These are phyloP conservation scores for Coemansia sp. DNA, from an alignment of 192 early-diverging fungal species.

Conservation along the genomic window DNA sequence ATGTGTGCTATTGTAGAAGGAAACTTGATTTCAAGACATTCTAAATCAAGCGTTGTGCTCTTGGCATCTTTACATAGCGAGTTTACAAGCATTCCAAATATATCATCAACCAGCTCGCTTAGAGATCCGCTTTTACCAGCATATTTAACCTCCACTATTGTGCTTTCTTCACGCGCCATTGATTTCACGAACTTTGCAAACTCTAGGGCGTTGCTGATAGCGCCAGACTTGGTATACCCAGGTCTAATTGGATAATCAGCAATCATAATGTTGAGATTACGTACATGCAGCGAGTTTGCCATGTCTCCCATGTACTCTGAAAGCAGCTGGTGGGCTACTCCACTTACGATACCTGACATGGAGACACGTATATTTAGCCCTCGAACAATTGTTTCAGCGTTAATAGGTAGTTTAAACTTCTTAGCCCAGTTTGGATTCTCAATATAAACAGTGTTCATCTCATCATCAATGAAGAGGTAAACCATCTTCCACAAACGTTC, in stretches of 20 bases:
- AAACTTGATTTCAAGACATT: not conserved
- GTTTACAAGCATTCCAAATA: not conserved
- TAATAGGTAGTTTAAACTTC: not conserved
- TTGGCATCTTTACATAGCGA: not conserved
- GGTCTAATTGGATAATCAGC: not conserved
- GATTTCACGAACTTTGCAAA: not conserved
- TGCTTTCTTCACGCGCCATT: not conserved
- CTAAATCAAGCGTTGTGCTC: not conserved
- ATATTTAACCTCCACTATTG: not conserved
- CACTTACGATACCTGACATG: not conserved
- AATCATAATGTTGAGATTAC: not conserved
- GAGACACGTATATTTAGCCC: not conserved
- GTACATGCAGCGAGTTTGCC: not conserved
- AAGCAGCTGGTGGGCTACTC: not conserved
- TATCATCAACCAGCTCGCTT: not conserved
- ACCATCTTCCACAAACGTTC: not conserved
- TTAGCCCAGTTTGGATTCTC: not conserved
- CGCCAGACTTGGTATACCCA: not conserved
- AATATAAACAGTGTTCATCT: not conserved
- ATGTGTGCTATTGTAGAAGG: not conserved
- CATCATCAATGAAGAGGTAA: not conserved
- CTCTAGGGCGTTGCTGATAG: not conserved
- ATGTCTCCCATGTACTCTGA: not conserved
- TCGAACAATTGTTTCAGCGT: not conserved
- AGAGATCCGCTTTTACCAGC: not conserved